phyloP scores from a whole-genome alignment of 2,329 filamentous ascomycete species.

The Claviceps pusilla region DNA sequence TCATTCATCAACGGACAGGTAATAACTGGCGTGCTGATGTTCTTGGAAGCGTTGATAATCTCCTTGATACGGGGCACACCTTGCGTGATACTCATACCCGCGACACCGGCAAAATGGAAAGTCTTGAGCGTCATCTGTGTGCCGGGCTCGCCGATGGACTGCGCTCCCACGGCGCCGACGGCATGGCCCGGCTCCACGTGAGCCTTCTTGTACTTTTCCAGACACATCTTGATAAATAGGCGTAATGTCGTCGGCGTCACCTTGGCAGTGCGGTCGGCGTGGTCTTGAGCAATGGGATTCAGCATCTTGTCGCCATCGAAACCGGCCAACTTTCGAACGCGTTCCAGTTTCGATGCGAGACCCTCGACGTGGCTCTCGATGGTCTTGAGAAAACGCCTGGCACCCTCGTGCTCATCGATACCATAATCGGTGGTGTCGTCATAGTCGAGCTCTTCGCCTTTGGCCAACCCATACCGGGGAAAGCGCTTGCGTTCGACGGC shows the following conservation, averaged over 20 bases:
- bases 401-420: slow-evolving; percentile 69
- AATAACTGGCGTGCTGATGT: slow-evolving; percentile 89
- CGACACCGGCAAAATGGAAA: slow-evolving; percentile 99
- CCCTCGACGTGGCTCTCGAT: slow-evolving; percentile 57
- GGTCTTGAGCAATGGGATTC: slow-evolving; percentile 17
- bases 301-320: slow-evolving; percentile 22
- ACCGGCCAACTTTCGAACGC: slow-evolving; percentile 35
- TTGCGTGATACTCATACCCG: slow-evolving; percentile 97
- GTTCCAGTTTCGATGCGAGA: slow-evolving; percentile 46
- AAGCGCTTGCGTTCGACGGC: slow-evolving; percentile 52
- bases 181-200: slow-evolving; percentile 90
- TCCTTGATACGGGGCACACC: slow-evolving; percentile 99
- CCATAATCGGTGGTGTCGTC: slow-evolving; percentile 52
- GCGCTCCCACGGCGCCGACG: slow-evolving; percentile 87
- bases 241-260: slow-evolving; percentile 60
- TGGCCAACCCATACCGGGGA: slow-evolving; percentile 21
- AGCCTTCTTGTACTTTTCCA: slow-evolving; percentile 81
- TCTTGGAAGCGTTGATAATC: slow-evolving; percentile 95
- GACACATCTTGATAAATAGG: slow-evolving; percentile 65
- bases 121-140: slow-evolving; percentile 99
- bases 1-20: slow-evolving; percentile 70
- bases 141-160: slow-evolving; percentile 94
- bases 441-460: slow-evolving; percentile 50
- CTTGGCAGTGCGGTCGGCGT: slow-evolving; percentile 63
- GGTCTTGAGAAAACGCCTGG: slow-evolving; percentile 64